Percentiles rank a stretch among this genome's conserved stretches.
Evolutionary conservation across 495 filamentous ascomycete genomes (phyloP).

Genomic region (Podospora pseudopauciseta): DNA sequence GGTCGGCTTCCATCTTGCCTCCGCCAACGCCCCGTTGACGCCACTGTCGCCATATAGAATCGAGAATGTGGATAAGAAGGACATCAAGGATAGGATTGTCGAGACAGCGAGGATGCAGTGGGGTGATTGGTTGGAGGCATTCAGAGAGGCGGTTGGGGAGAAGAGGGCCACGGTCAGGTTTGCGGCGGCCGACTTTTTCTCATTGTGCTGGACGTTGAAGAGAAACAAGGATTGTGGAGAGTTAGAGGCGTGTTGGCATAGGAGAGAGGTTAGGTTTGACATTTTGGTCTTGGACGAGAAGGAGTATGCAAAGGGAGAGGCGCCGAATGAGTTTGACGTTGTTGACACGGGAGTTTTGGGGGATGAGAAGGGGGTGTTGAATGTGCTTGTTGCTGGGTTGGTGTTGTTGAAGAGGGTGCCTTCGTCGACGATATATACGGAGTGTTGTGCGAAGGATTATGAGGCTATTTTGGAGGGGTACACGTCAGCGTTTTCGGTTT

Average conservation of each 20-base stretch:
- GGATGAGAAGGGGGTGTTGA: constrained; percentile 48
- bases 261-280: constrained; percentile 20
- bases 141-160: constrained; percentile 19
- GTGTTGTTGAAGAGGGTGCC: constrained; percentile 42
- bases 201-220: constrained; percentile 47
- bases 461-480: constrained; percentile 41
- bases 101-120: constrained; percentile 31
- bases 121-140: constrained; percentile 32
- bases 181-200: constrained; percentile 42
- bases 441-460: constrained; percentile 30
- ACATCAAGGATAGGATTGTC: constrained; percentile 8
- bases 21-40: constrained; percentile 27
- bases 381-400: constrained; percentile 44
- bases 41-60: constrained; percentile 14
- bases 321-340: constrained; percentile 49
- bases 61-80: neutral
- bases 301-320: constrained; percentile 37
- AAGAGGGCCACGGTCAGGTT: constrained; percentile 40
- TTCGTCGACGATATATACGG: constrained; percentile 47
- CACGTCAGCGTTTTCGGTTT: constrained; percentile 42
- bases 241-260: constrained; percentile 31
- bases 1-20: constrained; percentile 43
- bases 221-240: constrained; percentile 22
- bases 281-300: constrained; percentile 37
- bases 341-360: constrained; percentile 57